Percentiles rank a stretch among this genome's conserved stretches.
Conservation (phyloP, 2,329 filamentous ascomycete genomes). For the Aureobasidium sp. region DNA sequence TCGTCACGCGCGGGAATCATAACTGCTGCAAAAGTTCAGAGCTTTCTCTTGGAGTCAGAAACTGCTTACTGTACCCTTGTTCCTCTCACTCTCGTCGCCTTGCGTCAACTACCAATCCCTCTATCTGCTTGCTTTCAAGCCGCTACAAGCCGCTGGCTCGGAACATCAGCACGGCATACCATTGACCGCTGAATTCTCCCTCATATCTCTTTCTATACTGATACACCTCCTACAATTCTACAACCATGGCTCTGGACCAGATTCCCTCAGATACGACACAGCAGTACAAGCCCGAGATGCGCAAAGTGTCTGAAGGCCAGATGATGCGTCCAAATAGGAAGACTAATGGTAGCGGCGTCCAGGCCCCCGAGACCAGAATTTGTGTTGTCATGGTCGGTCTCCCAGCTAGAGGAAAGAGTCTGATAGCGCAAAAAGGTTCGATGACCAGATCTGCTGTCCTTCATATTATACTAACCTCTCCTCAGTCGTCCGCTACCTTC, state of each 20-base stretch:
- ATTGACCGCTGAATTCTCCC: neutral
- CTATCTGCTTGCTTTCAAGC: neutral
- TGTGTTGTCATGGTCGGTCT: constrained; percentile 98
- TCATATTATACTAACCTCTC: neutral
- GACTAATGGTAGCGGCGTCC: constrained; percentile 61
- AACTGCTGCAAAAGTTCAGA: neutral
- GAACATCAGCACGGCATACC: neutral
- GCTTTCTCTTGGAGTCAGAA: neutral
- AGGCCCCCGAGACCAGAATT: constrained; percentile 93
- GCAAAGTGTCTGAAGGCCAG: constrained; percentile 6
- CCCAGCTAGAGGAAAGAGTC: constrained; percentile 90
- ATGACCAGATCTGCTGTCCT: constrained; percentile 11
- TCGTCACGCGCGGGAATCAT: constrained; percentile 7
- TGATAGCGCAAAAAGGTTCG: constrained; percentile 93
- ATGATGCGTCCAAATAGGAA: constrained; percentile 23
- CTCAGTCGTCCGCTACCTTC: constrained; percentile 62
- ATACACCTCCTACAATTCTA: neutral
- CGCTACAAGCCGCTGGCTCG: constrained; percentile 4
- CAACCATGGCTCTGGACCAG: constrained; percentile 14
- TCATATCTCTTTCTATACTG: neutral
- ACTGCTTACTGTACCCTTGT: neutral
- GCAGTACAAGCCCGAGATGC: constrained; percentile 18
- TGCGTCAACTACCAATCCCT: neutral
- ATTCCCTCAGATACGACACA: neutral
- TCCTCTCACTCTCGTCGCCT: neutral